Evolutionary conservation across 768 basidiomycete genomes (phyloP).

Genomic region (Trametes elegans): DNA sequence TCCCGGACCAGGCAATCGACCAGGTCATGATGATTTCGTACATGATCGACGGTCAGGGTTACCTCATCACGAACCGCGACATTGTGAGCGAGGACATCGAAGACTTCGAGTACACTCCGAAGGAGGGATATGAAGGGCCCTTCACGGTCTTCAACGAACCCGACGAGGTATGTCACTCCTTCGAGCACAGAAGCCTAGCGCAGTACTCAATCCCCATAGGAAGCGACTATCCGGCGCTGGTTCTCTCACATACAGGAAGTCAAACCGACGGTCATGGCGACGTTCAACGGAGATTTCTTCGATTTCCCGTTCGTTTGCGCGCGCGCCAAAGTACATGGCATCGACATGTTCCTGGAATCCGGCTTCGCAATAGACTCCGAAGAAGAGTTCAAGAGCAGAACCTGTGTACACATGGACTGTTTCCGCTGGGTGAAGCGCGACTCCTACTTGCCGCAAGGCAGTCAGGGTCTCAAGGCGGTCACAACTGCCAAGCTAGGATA

Average conservation of each 20-base stretch:
- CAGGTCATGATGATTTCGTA: slow-evolving; percentile 99
- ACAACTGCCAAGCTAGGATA: slow-evolving; percentile 96
- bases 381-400: slow-evolving; percentile 91
- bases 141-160: slow-evolving; percentile 94
- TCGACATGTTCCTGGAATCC: slow-evolving; percentile 95
- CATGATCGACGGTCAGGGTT: slow-evolving; percentile 98
- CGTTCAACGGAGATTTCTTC: slow-evolving; percentile 99
- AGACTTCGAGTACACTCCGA: slow-evolving; percentile 98
- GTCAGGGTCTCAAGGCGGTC: slow-evolving; percentile 97
- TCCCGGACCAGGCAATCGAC: slow-evolving; percentile 92
- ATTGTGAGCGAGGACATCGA: slow-evolving; percentile 98
- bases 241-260: slow-evolving; percentile 93
- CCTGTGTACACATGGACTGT: slow-evolving; percentile 97
- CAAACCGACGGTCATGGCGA: slow-evolving; percentile 95
- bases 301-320: slow-evolving; percentile 97
- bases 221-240: slow-evolving; percentile 79
- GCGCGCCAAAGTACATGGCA: slow-evolving; percentile 80
- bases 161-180: slow-evolving; percentile 65
- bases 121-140: slow-evolving; percentile 95
- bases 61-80: slow-evolving; percentile 95
- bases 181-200: neutral
- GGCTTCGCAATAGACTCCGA: slow-evolving; percentile 91
- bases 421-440: slow-evolving; percentile 99
- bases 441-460: slow-evolving; percentile 97
- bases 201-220: slow-evolving; percentile 41